Evolutionary conservation across 2,329 filamentous ascomycete species (phyloP).

Genomic region (Trichoderma sp.): DNA sequence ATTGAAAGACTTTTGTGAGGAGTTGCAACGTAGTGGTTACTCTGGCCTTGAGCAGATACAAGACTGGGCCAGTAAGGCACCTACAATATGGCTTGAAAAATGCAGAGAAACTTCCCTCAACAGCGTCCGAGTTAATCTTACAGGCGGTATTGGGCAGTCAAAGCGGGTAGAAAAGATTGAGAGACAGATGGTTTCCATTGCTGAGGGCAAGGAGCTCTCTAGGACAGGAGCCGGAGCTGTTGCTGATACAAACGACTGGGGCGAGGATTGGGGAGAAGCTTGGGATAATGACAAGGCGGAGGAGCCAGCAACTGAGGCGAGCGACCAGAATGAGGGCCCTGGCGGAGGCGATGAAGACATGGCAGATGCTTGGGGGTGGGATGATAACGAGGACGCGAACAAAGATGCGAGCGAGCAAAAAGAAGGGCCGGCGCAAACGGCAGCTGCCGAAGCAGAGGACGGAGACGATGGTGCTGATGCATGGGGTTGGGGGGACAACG

Average conservation of each 20-base stretch:
- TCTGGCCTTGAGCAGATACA: conserved; percentile 62
- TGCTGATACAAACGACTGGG: conserved; percentile 65
- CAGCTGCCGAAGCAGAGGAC: conserved; percentile 14
- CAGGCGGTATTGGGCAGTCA: conserved; percentile 64
- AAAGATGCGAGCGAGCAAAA: conserved; percentile 24
- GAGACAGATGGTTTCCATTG: conserved; percentile 72
- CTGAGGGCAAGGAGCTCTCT: conserved; percentile 65
- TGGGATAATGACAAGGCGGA: conserved; percentile 72
- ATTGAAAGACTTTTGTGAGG: conserved; percentile 64
- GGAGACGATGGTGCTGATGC: conserved; percentile 48
- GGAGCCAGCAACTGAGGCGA: conserved; percentile 27
- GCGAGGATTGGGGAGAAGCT: conserved; percentile 72
- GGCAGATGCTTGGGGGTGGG: conserved; percentile 67
- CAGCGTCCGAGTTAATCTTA: conserved; percentile 68
- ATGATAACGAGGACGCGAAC: conserved; percentile 55
- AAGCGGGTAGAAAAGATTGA: conserved; percentile 81
- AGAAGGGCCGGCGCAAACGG: not conserved
- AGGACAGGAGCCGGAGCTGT: conserved; percentile 52
- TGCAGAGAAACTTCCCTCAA: conserved; percentile 79
- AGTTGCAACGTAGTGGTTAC: conserved; percentile 65
- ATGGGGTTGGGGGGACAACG: conserved; percentile 77
- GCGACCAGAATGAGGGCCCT: conserved; percentile 45
- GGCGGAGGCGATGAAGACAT: conserved; percentile 72
- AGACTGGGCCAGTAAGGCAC: conserved; percentile 79
- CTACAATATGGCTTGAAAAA: conserved; percentile 82